Evolutionary conservation across 2,329 filamentous ascomycete genomes (phyloP).

Genomic region (Epichloe uncinata): DNA sequence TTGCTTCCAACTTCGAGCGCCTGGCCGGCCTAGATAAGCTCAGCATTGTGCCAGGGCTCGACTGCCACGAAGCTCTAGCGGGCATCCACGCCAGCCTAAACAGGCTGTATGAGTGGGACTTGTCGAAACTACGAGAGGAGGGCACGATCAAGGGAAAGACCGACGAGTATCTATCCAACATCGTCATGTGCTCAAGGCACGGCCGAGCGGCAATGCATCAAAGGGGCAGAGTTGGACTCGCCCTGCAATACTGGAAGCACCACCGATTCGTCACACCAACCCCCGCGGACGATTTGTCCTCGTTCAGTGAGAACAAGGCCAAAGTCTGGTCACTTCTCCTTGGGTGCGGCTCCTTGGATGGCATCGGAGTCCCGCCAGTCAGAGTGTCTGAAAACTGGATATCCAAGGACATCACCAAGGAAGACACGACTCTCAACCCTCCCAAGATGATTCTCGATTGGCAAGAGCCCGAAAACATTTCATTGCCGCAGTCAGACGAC

Average conservation of each 20-base stretch:
- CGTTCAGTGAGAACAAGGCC: constrained; percentile 26
- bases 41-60: constrained; percentile 53
- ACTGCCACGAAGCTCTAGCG: constrained; percentile 64
- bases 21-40: constrained; percentile 59
- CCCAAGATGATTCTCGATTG: constrained; percentile 47
- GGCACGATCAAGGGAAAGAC: constrained; percentile 29
- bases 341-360: constrained; percentile 42
- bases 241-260: constrained; percentile 67
- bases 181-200: constrained; percentile 55
- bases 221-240: constrained; percentile 52
- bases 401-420: constrained; percentile 50
- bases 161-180: constrained; percentile 36
- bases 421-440: constrained; percentile 27
- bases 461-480: constrained; percentile 56
- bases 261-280: constrained; percentile 31
- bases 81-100: constrained; percentile 59
- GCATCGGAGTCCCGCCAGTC: constrained; percentile 41
- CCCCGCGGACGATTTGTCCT: constrained; percentile 21
- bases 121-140: constrained; percentile 41
- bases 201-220: constrained; percentile 61
- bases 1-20: constrained; percentile 57
- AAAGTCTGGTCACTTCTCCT: constrained; percentile 55
- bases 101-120: constrained; percentile 58
- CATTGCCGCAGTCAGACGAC: constrained; percentile 35
- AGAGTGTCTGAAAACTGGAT: constrained; percentile 66